Evolutionary conservation across 2,329 filamentous ascomycete genomes (phyloP), one percentile per base, ranked within the genome.

Genomic region (Pseudopithomyces chartarum): DNA sequence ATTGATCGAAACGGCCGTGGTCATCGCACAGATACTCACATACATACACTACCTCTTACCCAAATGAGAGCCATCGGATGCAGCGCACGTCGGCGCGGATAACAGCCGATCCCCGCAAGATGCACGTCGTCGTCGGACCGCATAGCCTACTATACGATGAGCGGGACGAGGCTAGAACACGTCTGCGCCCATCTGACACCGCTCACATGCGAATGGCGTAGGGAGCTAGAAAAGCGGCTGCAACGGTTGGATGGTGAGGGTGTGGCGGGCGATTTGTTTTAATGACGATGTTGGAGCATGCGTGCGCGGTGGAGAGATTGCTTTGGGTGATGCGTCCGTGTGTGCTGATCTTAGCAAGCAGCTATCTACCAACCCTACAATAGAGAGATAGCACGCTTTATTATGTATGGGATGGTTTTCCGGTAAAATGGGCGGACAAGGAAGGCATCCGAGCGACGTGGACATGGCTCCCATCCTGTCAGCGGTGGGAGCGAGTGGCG

Each of bases 81-180:
- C 40, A 22, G 17, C 15, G 19, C 39, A 29, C 26, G 26, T 29
- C 4, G 4, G 26, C n/a, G 23, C 32, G 15, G 22, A 29, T 23
- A 59, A 60, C 53, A 68, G 64, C 53, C 64, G 67, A 65, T 72
- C 62, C 67, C 67, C 67, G 65, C 66, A 70, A 60, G 58, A 53
- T 52, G 40, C 63, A 60, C 48, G 53, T 64, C 53, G 54, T 63
- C 22, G 38, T 54, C 60, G 62, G 60, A 59, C 59, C 63, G 59
- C 56, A 60, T 60, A 57, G 44, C 57, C 47, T 54, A 55, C 52
- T 42, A 49, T 29, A 44, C 45, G 44, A 46, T 11, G 39, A 26
- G 55, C 61, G 53, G 66, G 65, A 66, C 57, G 26, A 29, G 26
- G 26, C 26, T 8, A 29, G 55, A 61, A n/a, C 12, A 23, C 20